Evolutionary conservation across 257 asterid species (phyloP).

Genomic region (Ilex aquifolium): DNA sequence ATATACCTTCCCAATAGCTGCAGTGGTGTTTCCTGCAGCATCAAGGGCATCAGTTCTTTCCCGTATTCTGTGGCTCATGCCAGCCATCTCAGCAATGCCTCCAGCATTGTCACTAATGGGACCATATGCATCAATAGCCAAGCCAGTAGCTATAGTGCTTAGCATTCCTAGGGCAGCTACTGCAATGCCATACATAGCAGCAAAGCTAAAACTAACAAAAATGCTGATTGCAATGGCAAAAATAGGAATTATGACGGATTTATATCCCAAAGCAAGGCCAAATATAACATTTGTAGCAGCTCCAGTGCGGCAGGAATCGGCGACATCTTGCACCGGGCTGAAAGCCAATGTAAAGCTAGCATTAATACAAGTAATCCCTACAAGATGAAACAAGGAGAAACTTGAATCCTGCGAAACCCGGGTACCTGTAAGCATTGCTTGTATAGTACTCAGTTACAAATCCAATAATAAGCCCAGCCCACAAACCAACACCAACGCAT

Average conservation of each 20-base stretch:
- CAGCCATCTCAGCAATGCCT: conserved; percentile 95
- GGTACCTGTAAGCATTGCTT: conserved; percentile 78
- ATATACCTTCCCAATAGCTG: conserved; percentile 83
- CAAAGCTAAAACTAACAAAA: conserved; percentile 71
- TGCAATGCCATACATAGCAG: conserved; percentile 90
- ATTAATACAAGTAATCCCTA: conserved; percentile 1
- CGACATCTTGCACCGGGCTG: conserved; percentile 94
- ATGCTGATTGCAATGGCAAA: conserved; percentile 82
- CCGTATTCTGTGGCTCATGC: conserved; percentile 79
- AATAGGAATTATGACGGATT: conserved; percentile 82
- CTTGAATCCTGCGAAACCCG: background rate
- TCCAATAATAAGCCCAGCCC: conserved; percentile 85
- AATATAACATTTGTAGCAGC: conserved; percentile 85
- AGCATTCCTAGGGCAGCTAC: conserved; percentile 94
- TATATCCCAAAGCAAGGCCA: conserved; percentile 88
- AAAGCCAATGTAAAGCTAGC: conserved; percentile 13
- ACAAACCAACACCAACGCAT: conserved; percentile 76
- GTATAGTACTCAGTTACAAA: conserved; percentile 72
- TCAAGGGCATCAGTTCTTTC: conserved; percentile 93
- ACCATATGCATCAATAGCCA: conserved; percentile 87
- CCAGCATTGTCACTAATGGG: conserved; percentile 95
- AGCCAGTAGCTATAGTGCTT: conserved; percentile 87
- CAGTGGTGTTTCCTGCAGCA: conserved; percentile 92
- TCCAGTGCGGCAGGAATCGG: conserved; percentile 89
- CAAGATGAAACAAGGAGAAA: background rate